Percentiles rank a stretch among this genome's conserved stretches.
Evolutionary conservation across 176 grass and related monocot species (phyloP).

Genomic region (Oryza longistaminata): DNA sequence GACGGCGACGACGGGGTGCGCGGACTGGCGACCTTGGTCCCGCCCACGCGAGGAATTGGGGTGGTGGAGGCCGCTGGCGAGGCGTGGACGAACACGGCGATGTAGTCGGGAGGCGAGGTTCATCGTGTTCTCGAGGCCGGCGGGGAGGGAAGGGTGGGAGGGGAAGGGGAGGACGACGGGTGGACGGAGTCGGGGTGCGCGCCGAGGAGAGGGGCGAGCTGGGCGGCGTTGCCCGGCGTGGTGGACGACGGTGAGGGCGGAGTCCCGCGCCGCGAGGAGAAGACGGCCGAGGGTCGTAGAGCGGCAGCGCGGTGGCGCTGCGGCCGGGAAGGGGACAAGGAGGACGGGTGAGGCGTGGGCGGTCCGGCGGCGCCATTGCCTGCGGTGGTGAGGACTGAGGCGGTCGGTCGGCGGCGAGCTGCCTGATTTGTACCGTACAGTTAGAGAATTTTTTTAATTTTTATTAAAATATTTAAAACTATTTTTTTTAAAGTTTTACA

Average conservation of each 20-base stretch:
- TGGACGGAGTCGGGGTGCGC: slow-evolving; percentile 38
- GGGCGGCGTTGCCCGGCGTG: slow-evolving; percentile 45
- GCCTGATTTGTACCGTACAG: not conserved
- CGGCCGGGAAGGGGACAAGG: slow-evolving; percentile 54
- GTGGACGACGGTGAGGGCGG: slow-evolving; percentile 54
- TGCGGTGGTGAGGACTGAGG: slow-evolving; percentile 11
- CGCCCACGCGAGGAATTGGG: slow-evolving; percentile 37
- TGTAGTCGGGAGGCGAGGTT: slow-evolving; percentile 14
- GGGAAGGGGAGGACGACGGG: slow-evolving; percentile 64
- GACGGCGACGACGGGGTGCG: slow-evolving; percentile 40
- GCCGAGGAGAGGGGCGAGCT: slow-evolving; percentile 63
- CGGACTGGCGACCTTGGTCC: slow-evolving; percentile 5
- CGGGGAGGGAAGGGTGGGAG: slow-evolving; percentile 41
- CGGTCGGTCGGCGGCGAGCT: too few relatives aligned
- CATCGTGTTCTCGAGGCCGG: slow-evolving; percentile 48
- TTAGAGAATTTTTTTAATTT: too few relatives aligned
- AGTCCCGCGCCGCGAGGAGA: slow-evolving; percentile 50
- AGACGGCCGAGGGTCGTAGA: too few relatives aligned
- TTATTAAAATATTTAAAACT: too few relatives aligned
- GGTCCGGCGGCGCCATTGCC: slow-evolving; percentile 13
- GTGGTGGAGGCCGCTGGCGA: slow-evolving; percentile 35
- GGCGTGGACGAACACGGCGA: slow-evolving; percentile 34
- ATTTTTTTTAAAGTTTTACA: too few relatives aligned
- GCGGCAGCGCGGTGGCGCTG: slow-evolving; percentile 65
- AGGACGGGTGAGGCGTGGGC: slow-evolving; percentile 36